Evolutionary conservation across 257 asterid genomes (phyloP).

Genomic region (Ajuga chamaepitys): DNA sequence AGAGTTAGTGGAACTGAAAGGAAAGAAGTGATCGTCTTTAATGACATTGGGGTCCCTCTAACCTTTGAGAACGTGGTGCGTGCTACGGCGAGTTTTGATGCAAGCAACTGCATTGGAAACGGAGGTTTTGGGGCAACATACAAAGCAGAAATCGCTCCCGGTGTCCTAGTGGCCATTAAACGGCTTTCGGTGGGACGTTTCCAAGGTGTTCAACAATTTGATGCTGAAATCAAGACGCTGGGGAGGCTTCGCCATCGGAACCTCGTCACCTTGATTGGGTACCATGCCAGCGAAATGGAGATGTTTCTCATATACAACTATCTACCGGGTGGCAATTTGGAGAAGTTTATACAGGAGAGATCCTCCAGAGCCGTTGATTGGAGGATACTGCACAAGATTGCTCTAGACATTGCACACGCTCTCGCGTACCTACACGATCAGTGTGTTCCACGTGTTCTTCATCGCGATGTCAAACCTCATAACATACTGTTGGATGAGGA

Average conservation of each 20-base stretch:
- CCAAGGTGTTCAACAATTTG: slow-evolving; percentile 64
- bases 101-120: slow-evolving; percentile 88
- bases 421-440: slow-evolving; percentile 88
- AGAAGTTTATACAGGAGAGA: slow-evolving; percentile 78
- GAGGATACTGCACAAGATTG: slow-evolving; percentile 89
- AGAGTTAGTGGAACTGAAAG: slow-evolving; percentile 73
- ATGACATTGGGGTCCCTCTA: slow-evolving; percentile 67
- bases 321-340: slow-evolving; percentile 85
- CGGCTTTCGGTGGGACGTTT: slow-evolving; percentile 83
- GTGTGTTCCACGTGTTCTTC: slow-evolving; percentile 90
- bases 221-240: slow-evolving; percentile 76
- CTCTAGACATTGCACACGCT: slow-evolving; percentile 81
- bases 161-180: slow-evolving; percentile 71
- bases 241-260: slow-evolving; percentile 81
- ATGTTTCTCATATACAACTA: slow-evolving; percentile 89
- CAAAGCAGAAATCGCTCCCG: slow-evolving; percentile 91
- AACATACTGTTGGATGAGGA: slow-evolving; percentile 82
- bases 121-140: slow-evolving; percentile 96
- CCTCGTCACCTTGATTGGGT: slow-evolving; percentile 88
- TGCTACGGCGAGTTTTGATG: slow-evolving; percentile 73
- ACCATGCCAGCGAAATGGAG: slow-evolving; percentile 84
- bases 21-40: slow-evolving; percentile 72
- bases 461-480: slow-evolving; percentile 94
- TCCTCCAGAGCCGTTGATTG: slow-evolving; percentile 69
- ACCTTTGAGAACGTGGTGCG: slow-evolving; percentile 76